Evolutionary conservation across 106 monocot genomes (phyloP).

Genomic region (Posidonia australis): DNA sequence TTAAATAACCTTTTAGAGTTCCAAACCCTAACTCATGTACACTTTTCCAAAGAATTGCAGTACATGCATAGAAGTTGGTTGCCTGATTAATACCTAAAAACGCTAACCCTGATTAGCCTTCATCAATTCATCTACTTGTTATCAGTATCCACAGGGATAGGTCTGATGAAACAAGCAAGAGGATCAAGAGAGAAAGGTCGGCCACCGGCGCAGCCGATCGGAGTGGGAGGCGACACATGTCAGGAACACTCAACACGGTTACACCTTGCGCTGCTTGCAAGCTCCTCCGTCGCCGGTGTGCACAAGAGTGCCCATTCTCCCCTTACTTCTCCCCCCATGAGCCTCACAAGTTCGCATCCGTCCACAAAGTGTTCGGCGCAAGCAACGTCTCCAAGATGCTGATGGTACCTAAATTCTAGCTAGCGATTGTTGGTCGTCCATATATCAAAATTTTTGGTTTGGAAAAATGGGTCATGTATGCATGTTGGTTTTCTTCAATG

Average conservation of each 20-base stretch:
- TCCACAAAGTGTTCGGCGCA: conserved; percentile 94
- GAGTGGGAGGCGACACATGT: conserved; percentile 22
- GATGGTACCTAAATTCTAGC: conserved; percentile 31
- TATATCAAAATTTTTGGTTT: neutral
- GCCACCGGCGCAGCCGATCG: conserved; percentile 20
- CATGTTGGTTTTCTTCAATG: neutral
- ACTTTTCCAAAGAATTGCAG: neutral
- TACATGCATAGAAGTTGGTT: neutral
- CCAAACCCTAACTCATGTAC: neutral
- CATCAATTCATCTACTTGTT: neutral
- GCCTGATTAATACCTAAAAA: neutral
- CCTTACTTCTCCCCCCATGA: conserved; percentile 98
- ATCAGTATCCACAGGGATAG: conserved; percentile 25
- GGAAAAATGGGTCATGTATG: neutral
- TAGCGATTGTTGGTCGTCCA: neutral
- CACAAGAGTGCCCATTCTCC: conserved; percentile 90
- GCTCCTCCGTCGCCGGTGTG: conserved; percentile 70
- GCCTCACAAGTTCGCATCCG: conserved; percentile 84
- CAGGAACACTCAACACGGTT: conserved; percentile 46
- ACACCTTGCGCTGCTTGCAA: conserved; percentile 91
- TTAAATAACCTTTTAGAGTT: neutral
- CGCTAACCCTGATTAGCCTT: neutral
- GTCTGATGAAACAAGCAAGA: conserved; percentile 55
- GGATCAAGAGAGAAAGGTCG: conserved; percentile 43
- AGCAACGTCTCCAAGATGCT: conserved; percentile 97